Conservation (phyloP, 441 rosid species). For the Populus tomentosa region DNA sequence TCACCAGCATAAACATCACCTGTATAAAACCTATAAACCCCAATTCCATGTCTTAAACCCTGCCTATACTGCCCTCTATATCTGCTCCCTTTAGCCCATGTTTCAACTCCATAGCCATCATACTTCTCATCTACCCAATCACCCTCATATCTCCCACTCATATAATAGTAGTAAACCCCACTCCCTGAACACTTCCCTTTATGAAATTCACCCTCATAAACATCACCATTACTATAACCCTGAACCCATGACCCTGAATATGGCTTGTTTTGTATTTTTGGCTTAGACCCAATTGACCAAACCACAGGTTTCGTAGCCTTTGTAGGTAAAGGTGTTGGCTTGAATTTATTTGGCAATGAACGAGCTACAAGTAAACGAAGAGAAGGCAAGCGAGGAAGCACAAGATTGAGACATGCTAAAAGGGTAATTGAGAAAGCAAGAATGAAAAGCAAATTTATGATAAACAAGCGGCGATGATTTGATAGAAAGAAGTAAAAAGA, state of each 20-base stretch:
- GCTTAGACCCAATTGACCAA: slow-evolving; percentile 75
- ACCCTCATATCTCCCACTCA: slow-evolving; percentile 81
- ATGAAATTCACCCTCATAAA: slow-evolving; percentile 72
- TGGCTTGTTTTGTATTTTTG: slow-evolving; percentile 41
- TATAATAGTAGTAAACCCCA: slow-evolving; percentile 70
- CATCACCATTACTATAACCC: slow-evolving; percentile 71
- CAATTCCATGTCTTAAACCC: slow-evolving; percentile 72
- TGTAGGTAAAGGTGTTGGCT: slow-evolving; percentile 19
- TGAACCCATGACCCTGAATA: slow-evolving; percentile 80
- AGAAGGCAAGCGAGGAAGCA: slow-evolving; percentile 65
- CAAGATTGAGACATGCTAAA: slow-evolving; percentile 52
- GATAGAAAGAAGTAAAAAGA: slow-evolving; percentile 56
- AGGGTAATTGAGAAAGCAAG: slow-evolving; percentile 63
- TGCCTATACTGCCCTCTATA: slow-evolving; percentile 69
- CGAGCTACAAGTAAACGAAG: slow-evolving; percentile 60
- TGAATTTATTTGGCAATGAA: slow-evolving; percentile 55
- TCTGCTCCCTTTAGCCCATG: slow-evolving; percentile 82
- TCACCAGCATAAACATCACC: slow-evolving; percentile 82
- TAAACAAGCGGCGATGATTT: slow-evolving; percentile 51
- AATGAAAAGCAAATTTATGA: slow-evolving; percentile 61
- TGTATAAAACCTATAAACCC: slow-evolving; percentile 67
- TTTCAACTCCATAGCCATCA: slow-evolving; percentile 75
- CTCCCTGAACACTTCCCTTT: slow-evolving; percentile 68
- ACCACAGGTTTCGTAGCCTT: slow-evolving; percentile 51
- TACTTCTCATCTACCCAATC: slow-evolving; percentile 79